phyloP scores from a whole-genome alignment of 225 moss, liverwort and hornwort species.

The Pseudoscleropodium purum region DNA sequence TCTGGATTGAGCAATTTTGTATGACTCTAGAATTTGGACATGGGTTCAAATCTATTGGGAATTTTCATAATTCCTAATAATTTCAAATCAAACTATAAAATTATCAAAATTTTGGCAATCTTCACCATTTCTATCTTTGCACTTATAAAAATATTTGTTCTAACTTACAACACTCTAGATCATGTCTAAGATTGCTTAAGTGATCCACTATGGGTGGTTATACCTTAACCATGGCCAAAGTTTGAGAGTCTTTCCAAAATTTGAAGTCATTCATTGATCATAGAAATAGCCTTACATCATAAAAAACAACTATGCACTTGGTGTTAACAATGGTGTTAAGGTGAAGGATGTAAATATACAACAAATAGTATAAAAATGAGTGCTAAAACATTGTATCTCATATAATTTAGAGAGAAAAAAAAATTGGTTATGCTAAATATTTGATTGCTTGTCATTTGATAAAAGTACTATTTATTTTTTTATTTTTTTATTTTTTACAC shows the following conservation, averaged over 20 bases:
- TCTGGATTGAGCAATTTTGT: no score
- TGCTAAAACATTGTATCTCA: fast-evolving
- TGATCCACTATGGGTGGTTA: no score
- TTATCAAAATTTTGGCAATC: no score
- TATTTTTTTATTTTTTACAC: background rate
- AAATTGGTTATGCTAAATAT: fast-evolving
- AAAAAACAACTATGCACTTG: background rate
- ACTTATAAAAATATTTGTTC: no score
- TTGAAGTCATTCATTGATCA: background rate
- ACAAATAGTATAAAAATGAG: background rate
- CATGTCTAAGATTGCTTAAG: no score
- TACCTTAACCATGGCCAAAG: fast-evolving
- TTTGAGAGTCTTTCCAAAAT: background rate
- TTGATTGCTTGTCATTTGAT: fast-evolving
- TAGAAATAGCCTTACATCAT: background rate
- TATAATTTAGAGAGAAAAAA: background rate
- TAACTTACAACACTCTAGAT: no score
- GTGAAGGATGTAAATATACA: background rate
- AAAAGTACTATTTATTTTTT: background rate
- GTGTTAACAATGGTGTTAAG: background rate
- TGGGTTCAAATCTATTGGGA: no score
- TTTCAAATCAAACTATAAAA: no score
- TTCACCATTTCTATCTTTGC: no score
- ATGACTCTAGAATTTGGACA: no score
- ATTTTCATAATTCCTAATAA: no score